A percentile compares a stretch with the other conserved stretches of the same genome.
phyloP scores from a whole-genome alignment of 2,329 filamentous ascomycete species.

The Zymoseptoria tritici region DNA sequence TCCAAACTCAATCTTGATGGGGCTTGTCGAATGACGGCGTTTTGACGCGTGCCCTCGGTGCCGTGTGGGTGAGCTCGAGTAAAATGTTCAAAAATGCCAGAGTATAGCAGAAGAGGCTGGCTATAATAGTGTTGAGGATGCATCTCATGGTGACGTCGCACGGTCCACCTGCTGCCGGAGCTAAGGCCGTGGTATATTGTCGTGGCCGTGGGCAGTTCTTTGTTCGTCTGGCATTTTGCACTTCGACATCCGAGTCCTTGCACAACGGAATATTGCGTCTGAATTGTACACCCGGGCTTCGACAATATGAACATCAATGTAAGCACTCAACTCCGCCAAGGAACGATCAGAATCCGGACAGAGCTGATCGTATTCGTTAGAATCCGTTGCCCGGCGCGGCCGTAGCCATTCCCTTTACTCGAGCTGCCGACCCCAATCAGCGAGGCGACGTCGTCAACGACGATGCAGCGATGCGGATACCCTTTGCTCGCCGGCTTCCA shows the following conservation, averaged over 20 bases:
- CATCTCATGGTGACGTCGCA: not conserved
- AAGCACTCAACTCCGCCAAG: not conserved
- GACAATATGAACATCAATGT: slow-evolving; percentile 24
- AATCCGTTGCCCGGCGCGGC: slow-evolving; percentile 17
- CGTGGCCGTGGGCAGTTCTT: not conserved
- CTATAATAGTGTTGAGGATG: not conserved
- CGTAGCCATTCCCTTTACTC: slow-evolving; percentile 28
- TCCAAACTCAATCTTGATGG: not conserved
- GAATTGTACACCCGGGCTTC: not conserved
- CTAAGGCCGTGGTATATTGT: not conserved
- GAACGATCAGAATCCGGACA: not conserved
- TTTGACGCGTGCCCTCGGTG: not conserved
- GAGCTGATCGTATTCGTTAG: not conserved
- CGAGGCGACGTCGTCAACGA: slow-evolving; percentile 17
- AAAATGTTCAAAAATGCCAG: not conserved
- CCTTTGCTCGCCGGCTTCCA: slow-evolving; percentile 20
- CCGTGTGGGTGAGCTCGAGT: not conserved
- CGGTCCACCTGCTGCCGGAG: not conserved
- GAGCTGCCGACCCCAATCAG: slow-evolving; percentile 21
- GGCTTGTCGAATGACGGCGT: not conserved
- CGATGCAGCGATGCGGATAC: slow-evolving; percentile 21
- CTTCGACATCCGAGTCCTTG: not conserved
- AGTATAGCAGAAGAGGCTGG: not conserved
- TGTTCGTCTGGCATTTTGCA: not conserved
- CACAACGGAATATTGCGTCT: not conserved